A percentile compares a stretch with the other conserved stretches of the same genome.
These are phyloP conservation scores for Venustampulla echinocandica DNA, from an alignment of 495 filamentous ascomycete genomes.

Conservation along the genomic window DNA sequence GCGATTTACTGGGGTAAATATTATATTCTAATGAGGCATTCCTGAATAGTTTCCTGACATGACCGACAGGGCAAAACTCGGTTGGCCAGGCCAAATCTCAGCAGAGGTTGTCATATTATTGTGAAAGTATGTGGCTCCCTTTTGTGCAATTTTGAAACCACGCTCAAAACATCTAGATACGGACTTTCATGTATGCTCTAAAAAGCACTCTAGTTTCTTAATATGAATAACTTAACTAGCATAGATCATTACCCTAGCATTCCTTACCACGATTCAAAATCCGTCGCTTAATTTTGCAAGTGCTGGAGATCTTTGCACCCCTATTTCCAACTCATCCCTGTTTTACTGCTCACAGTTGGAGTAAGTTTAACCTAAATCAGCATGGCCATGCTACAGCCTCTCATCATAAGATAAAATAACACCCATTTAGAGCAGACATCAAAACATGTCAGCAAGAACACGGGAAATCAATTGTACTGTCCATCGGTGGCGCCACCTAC, in stretches of 20 bases:
- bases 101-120: slow-evolving; percentile 42
- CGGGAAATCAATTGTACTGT: slow-evolving; percentile 56
- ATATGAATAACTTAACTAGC: neutral
- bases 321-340: slow-evolving; percentile 46
- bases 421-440: slow-evolving; percentile 36
- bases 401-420: neutral
- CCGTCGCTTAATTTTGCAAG: slow-evolving; percentile 55
- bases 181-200: slow-evolving; percentile 23
- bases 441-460: slow-evolving; percentile 33
- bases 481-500: slow-evolving; percentile 48
- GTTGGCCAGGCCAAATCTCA: slow-evolving; percentile 32
- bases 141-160: neutral
- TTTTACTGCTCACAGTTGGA: slow-evolving; percentile 55
- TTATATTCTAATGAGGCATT: neutral
- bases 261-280: slow-evolving; percentile 47
- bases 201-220: neutral
- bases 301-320: slow-evolving; percentile 46
- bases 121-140: slow-evolving; percentile 39
- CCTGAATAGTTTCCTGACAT: slow-evolving; percentile 4
- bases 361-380: slow-evolving; percentile 27
- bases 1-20: slow-evolving; percentile 54
- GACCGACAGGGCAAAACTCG: slow-evolving; percentile 41
- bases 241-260: slow-evolving; percentile 54
- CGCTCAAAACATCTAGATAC: slow-evolving; percentile 17
- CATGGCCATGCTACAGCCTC: neutral